Conservation (phyloP, 208 protist species). For the Novymonas esmeraldas region DNA sequence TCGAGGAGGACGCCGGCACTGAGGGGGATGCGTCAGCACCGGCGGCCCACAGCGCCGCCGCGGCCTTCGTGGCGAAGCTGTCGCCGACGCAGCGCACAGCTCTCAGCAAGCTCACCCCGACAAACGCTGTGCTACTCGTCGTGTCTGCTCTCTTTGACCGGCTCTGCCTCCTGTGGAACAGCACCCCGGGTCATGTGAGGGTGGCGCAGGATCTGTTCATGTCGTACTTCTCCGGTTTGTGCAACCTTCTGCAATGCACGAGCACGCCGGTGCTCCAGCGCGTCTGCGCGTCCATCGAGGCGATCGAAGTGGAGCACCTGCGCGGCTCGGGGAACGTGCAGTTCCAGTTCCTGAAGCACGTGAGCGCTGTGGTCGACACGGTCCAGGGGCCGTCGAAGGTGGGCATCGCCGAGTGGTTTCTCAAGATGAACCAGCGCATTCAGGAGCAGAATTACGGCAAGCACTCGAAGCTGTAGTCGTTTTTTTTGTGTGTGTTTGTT, state of each 20-base stretch:
- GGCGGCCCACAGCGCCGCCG: constrained; percentile 9
- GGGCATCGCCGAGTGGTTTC: constrained; percentile 77
- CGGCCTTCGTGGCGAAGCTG: constrained; percentile 17
- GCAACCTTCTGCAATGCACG: constrained; percentile 77
- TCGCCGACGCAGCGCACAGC: constrained; percentile 23
- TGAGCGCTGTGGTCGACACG: constrained; percentile 55
- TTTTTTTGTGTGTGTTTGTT: too few relatives aligned
- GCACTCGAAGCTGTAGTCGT: constrained; percentile 41
- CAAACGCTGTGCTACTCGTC: constrained; percentile 69
- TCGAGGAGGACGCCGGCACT: constrained; percentile 40
- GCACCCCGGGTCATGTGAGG: constrained; percentile 27
- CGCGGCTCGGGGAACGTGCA: constrained; percentile 48
- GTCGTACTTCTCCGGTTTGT: constrained; percentile 78
- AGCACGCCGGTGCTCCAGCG: constrained; percentile 66
- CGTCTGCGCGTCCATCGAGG: constrained; percentile 84
- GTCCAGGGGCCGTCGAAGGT: constrained; percentile 65
- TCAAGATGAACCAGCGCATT: constrained; percentile 56
- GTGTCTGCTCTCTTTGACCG: constrained; percentile 81
- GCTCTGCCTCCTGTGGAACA: constrained; percentile 67
- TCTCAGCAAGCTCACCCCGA: constrained; percentile 57
- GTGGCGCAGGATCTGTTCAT: constrained; percentile 56
- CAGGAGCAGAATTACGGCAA: constrained; percentile 37
- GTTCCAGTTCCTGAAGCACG: constrained; percentile 72
- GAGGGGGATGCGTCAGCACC: constrained; percentile 14
- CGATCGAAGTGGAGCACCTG: constrained; percentile 77